Conservation (phyloP, 805 yeast species). For the Candida saitoana region DNA sequence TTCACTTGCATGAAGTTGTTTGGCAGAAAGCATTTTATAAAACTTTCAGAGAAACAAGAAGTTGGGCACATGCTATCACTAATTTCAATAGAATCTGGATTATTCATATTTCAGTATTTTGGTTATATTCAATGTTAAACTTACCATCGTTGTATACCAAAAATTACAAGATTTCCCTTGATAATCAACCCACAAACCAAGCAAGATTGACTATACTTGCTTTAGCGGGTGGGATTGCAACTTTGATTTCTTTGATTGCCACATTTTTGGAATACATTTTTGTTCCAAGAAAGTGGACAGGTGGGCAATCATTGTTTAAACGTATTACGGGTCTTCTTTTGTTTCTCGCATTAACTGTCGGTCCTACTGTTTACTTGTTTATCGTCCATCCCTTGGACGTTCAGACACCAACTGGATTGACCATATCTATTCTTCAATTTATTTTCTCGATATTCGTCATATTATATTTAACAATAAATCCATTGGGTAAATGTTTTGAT, state of each 20-base stretch:
- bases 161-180: constrained; percentile 47
- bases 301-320: constrained; percentile 55
- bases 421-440: constrained; percentile 53
- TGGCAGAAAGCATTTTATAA: constrained; percentile 72
- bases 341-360: constrained; percentile 41
- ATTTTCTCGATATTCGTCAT: constrained; percentile 51
- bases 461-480: constrained; percentile 55
- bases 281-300: constrained; percentile 72
- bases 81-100: constrained; percentile 81
- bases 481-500: constrained; percentile 51
- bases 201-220: constrained; percentile 57
- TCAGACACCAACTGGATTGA: constrained; percentile 30
- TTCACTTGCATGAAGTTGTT: constrained; percentile 46
- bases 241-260: constrained; percentile 53
- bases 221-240: constrained; percentile 62
- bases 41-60: constrained; percentile 69
- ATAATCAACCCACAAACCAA: constrained; percentile 60
- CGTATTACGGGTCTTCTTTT: constrained; percentile 42
- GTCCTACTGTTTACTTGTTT: constrained; percentile 54
- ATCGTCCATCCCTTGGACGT: constrained; percentile 36
- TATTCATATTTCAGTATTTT: constrained; percentile 66
- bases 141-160: constrained; percentile 64
- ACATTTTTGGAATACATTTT: constrained; percentile 54
- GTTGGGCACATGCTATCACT: constrained; percentile 70
- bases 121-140: constrained; percentile 72